Conservation (phyloP, 2,329 filamentous ascomycete species). For the Zelopaecilomyces penicillatus region DNA sequence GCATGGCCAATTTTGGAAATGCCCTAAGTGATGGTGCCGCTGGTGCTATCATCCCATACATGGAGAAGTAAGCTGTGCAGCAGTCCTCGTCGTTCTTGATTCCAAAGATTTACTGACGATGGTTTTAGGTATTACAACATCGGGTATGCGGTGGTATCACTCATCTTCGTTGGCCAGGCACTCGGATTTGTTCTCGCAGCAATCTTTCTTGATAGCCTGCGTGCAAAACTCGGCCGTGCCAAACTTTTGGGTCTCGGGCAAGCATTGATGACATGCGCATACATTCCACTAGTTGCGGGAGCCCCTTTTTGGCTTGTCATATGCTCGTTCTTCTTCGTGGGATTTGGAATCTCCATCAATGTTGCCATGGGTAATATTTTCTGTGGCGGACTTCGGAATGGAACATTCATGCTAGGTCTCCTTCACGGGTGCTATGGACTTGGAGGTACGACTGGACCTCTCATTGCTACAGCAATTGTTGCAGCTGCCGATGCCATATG, state of each 20-base stretch:
- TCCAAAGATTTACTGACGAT: neutral
- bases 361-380: constrained; percentile 53
- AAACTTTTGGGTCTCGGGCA: constrained; percentile 54
- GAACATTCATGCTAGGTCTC: constrained; percentile 48
- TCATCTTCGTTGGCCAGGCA: constrained; percentile 75
- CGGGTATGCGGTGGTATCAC: constrained; percentile 68
- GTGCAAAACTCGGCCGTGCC: constrained; percentile 55
- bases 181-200: constrained; percentile 68
- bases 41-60: constrained; percentile 73
- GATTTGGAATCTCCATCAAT: constrained; percentile 48
- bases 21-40: constrained; percentile 69
- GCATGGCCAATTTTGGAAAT: constrained; percentile 57
- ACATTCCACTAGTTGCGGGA: constrained; percentile 54
- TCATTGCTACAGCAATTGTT: constrained; percentile 67
- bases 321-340: constrained; percentile 59
- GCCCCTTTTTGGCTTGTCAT: constrained; percentile 65
- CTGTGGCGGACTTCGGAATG: constrained; percentile 44
- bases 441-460: constrained; percentile 57
- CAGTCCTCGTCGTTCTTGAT: neutral
- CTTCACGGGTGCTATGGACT: constrained; percentile 62
- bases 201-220: constrained; percentile 56
- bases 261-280: constrained; percentile 49
- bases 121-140: constrained; percentile 56
- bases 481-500: constrained; percentile 50
- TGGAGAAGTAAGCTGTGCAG: constrained; percentile 46